These are phyloP conservation scores for Amauroascus niger DNA, from an alignment of 2,329 filamentous ascomycete genomes.

Conservation along the genomic window DNA sequence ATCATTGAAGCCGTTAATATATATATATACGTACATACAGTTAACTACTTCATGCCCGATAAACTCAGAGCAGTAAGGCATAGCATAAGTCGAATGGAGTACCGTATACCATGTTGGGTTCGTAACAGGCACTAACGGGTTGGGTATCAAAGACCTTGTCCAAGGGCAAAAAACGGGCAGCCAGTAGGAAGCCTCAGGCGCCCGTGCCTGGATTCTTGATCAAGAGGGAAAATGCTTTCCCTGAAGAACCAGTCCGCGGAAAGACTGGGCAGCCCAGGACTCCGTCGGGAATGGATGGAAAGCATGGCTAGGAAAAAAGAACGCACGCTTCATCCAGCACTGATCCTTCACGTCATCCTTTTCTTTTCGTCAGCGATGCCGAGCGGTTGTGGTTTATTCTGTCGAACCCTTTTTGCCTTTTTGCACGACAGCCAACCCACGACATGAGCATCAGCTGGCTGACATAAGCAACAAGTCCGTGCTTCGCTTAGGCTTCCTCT, in stretches of 20 bases:
- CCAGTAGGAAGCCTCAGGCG: not conserved
- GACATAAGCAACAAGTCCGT: slow-evolving; percentile 6
- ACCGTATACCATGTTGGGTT: not conserved
- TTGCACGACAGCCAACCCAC: too few relatives aligned
- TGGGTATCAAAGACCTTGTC: slow-evolving; percentile 6
- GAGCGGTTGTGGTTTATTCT: too few relatives aligned
- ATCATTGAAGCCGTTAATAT: too few relatives aligned
- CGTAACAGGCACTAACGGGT: not conserved
- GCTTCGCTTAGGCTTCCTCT: slow-evolving; percentile 15
- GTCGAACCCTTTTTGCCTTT: too few relatives aligned
- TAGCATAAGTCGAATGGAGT: too few relatives aligned
- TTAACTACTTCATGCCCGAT: too few relatives aligned
- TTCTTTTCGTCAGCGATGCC: too few relatives aligned
- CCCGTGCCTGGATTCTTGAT: not conserved
- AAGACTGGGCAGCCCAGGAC: not conserved
- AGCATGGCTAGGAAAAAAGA: not conserved
- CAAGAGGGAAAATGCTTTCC: not conserved
- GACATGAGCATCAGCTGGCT: not conserved
- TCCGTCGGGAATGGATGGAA: not conserved
- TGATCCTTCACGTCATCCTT: too few relatives aligned
- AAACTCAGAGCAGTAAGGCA: too few relatives aligned
- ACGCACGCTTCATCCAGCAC: too few relatives aligned
- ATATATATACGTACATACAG: too few relatives aligned
- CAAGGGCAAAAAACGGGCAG: not conserved
- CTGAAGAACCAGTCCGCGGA: not conserved